Percentiles rank a stretch among this genome's conserved stretches.
These are phyloP conservation scores for Spinellus fusiger DNA, from an alignment of 192 early-diverging fungal genomes.

Conservation along the genomic window DNA sequence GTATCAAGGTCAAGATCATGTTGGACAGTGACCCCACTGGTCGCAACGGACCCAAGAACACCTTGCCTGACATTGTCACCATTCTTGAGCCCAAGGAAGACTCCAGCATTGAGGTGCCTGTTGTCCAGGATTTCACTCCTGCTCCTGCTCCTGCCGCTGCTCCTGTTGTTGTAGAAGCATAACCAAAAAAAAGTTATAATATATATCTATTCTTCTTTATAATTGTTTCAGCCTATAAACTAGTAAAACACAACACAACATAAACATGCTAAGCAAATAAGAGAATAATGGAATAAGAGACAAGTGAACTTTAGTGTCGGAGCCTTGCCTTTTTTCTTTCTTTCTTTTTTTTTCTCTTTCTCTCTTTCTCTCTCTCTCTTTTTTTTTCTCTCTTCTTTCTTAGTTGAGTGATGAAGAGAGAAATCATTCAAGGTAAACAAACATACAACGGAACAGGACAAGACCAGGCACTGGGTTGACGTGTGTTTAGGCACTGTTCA, in stretches of 20 bases:
- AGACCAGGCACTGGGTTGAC: not conserved
- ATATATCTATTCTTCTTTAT: not conserved
- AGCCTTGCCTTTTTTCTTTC: slow-evolving; percentile 1
- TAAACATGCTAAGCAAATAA: not conserved
- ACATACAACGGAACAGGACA: not conserved
- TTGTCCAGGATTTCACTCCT: slow-evolving; percentile 54
- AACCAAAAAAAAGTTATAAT: not conserved
- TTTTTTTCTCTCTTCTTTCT: not conserved
- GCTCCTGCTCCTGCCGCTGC: slow-evolving; percentile 21
- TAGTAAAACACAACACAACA: not conserved
- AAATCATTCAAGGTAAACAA: not conserved
- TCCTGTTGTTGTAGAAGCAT: slow-evolving; percentile 19
- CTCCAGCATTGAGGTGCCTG: slow-evolving; percentile 58
- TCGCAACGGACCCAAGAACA: slow-evolving; percentile 89
- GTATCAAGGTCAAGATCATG: slow-evolving; percentile 99
- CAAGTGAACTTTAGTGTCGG: too few species aligned
- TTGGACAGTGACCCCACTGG: slow-evolving; percentile 90
- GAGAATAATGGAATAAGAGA: not conserved
- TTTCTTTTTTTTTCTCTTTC: not conserved
- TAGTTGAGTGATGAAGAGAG: too few species aligned
- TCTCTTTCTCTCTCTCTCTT: not conserved
- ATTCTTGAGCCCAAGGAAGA: slow-evolving; percentile 93
- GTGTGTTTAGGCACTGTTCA: slow-evolving; percentile 32
- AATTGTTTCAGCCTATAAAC: too few species aligned
- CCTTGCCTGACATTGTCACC: slow-evolving; percentile 93